Conservation (phyloP, 2,329 filamentous ascomycete species). For the Dendryphion nanum region DNA sequence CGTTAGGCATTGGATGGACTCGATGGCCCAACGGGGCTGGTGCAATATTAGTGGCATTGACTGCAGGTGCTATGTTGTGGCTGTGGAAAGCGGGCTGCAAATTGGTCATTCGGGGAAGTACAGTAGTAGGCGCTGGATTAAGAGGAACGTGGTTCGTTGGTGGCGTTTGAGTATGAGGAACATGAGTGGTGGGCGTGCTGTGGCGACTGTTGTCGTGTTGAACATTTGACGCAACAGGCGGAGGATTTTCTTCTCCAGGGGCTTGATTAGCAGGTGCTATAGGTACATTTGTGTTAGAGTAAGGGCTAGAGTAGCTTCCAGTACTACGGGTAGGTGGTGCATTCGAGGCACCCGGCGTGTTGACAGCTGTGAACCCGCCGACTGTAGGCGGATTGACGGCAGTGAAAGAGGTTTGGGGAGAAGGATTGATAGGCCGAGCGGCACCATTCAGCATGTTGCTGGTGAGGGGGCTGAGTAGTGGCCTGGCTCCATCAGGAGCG, state of each 20-base stretch:
- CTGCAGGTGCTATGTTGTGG: too few relatives aligned
- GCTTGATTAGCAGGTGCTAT: too few relatives aligned
- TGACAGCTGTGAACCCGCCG: slow-evolving; percentile 25
- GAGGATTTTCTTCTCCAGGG: slow-evolving; percentile 12
- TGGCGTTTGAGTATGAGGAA: slow-evolving; percentile 1
- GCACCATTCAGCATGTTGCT: slow-evolving; percentile 30
- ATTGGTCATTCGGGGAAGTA: too few relatives aligned
- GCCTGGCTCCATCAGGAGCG: slow-evolving; percentile 20
- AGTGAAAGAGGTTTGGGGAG: slow-evolving; percentile 4
- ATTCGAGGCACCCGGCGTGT: slow-evolving; percentile 20
- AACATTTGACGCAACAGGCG: background rate
- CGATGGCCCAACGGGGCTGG: too few relatives aligned
- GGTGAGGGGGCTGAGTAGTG: slow-evolving; percentile 26
- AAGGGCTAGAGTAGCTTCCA: too few relatives aligned
- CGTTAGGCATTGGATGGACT: background rate
- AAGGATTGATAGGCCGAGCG: slow-evolving; percentile 12
- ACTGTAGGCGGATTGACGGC: slow-evolving; percentile 8
- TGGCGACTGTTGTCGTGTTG: too few relatives aligned
- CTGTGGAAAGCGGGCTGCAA: too few relatives aligned
- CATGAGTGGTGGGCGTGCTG: background rate
- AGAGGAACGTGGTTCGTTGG: too few relatives aligned
- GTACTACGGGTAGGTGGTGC: too few relatives aligned
- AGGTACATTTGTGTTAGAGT: too few relatives aligned
- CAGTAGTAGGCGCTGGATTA: too few relatives aligned
- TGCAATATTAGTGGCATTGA: too few relatives aligned